These are phyloP conservation scores for Pythium oligandrum DNA, from an alignment of 352 stramenopile species.

Conservation along the genomic window DNA sequence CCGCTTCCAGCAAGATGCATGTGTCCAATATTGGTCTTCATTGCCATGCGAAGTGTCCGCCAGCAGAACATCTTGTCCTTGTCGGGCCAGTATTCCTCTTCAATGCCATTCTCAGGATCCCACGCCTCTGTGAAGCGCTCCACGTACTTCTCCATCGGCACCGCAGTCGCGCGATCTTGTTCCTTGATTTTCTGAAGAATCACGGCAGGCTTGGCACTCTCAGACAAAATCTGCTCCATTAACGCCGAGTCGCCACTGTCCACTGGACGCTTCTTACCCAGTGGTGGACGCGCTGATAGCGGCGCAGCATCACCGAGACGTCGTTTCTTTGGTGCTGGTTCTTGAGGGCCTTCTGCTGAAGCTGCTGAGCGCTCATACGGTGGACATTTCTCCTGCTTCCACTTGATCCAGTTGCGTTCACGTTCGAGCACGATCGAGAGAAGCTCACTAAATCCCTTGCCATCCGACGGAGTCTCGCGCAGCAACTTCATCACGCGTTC, in stretches of 20 bases:
- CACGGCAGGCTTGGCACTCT: slow-evolving; percentile 65
- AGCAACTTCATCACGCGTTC: slow-evolving; percentile 77
- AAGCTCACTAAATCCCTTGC: slow-evolving; percentile 86
- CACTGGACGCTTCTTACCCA: slow-evolving; percentile 19
- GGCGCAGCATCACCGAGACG: slow-evolving; percentile 27
- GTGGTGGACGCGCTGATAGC: slow-evolving; percentile 17
- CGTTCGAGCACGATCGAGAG: slow-evolving; percentile 80
- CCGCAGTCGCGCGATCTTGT: slow-evolving; percentile 52
- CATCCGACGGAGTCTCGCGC: slow-evolving; percentile 81
- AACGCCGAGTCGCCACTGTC: slow-evolving; percentile 30
- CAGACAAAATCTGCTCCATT: slow-evolving; percentile 75
- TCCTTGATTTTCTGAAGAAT: slow-evolving; percentile 78
- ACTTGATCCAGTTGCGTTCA: slow-evolving; percentile 88
- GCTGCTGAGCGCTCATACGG: slow-evolving; percentile 58
- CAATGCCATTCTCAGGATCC: slow-evolving; percentile 94
- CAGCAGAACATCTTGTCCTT: slow-evolving; percentile 90
- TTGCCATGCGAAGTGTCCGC: slow-evolving; percentile 75
- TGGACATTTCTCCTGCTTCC: slow-evolving; percentile 88
- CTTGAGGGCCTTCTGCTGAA: slow-evolving; percentile 13
- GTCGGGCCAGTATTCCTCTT: slow-evolving; percentile 94
- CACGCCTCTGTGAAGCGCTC: slow-evolving; percentile 90
- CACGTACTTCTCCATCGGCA: slow-evolving; percentile 76
- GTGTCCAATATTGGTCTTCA: slow-evolving; percentile 68
- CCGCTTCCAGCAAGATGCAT: slow-evolving; percentile 64
- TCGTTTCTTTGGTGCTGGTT: slow-evolving; percentile 29